These are phyloP conservation scores for Phaffomyces antillensis DNA, from an alignment of 805 yeast genomes.

Conservation along the genomic window DNA sequence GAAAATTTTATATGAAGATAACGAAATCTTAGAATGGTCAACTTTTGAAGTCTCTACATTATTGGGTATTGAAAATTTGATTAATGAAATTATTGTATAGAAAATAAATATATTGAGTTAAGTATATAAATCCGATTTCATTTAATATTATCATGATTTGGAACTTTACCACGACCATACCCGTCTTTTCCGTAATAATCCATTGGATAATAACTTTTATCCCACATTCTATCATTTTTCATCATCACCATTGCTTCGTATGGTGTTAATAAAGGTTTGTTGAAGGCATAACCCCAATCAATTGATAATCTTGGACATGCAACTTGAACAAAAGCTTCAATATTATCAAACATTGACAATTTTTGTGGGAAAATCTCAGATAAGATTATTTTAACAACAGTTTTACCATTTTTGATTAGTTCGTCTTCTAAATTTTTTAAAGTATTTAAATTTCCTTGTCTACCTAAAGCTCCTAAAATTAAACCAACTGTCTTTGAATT, in stretches of 20 bases:
- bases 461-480: slow-evolving; percentile 86
- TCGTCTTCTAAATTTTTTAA: slow-evolving; percentile 55
- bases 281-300: slow-evolving; percentile 98
- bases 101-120: not conserved
- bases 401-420: slow-evolving; percentile 48
- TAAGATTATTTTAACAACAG: slow-evolving; percentile 72
- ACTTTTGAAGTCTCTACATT: slow-evolving; percentile 57
- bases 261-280: slow-evolving; percentile 86
- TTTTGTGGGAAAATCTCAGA: slow-evolving; percentile 94
- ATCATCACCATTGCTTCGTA: slow-evolving; percentile 92
- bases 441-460: slow-evolving; percentile 87
- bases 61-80: slow-evolving; percentile 52
- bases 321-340: slow-evolving; percentile 93
- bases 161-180: slow-evolving; percentile 80
- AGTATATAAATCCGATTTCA: not conserved
- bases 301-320: slow-evolving; percentile 95
- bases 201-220: slow-evolving; percentile 77
- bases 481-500: slow-evolving; percentile 67
- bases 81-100: slow-evolving; percentile 1
- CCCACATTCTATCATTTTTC: slow-evolving; percentile 62
- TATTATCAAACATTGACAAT: slow-evolving; percentile 82
- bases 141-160: slow-evolving; percentile 32
- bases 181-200: slow-evolving; percentile 89
- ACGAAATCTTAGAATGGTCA: slow-evolving; percentile 41
- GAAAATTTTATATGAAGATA: slow-evolving; percentile 28